Base-by-base conservation (phyloP, 495 filamentous ascomycete species). In the Annulohypoxylon bovei region DNA sequence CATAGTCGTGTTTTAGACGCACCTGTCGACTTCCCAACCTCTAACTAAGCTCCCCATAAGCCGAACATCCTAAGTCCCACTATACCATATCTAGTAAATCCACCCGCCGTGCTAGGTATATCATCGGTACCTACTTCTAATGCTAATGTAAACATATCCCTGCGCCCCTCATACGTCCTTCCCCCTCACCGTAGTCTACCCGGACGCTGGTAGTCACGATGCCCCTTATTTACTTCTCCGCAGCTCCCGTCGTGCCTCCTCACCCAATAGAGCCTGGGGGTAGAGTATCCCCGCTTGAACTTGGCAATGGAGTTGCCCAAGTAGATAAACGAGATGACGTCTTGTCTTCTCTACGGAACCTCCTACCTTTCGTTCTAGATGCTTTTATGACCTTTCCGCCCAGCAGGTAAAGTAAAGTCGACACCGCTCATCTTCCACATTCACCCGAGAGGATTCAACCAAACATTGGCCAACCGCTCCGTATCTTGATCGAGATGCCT, bases 291-390 rank as follows among this genome's bases (percentile, higher is more conserved):
- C 70, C 70, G 42, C 65, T 52, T 61, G 35, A 64, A 59, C 53
- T 61, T 72, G 64, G 59, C 64, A 63, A 67, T 63, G 63, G 53
- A 25, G 40, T 32, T 46, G 47, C 46, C 42, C 37, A 60, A 23
- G 27, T 68, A 65, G 65, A 72, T 72, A 72, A 63, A 67, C 22
- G 55, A 60, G 60, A 72, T 72, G 70, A 68, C 65, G 65, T 72
- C 46, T 64, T 59, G 52, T 50, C 32, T 35, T 61, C n/a, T 33
- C 25, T 42, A 46, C 28, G 14, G 20, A 4, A 35, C 42, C 18
- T 32, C 11, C 25, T 42, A 20, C 14, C 20, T 47, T 12, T 49
- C 32, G 39, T 52, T 42, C 32, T 22, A 56, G 20, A 25, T 39
- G 28, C 6, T 54, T 22, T 32, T 16, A 32, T 50, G 22, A 53